These are phyloP conservation scores for Colletotrichum sp. DNA, from an alignment of 2,329 filamentous ascomycete genomes.

Conservation along the genomic window DNA sequence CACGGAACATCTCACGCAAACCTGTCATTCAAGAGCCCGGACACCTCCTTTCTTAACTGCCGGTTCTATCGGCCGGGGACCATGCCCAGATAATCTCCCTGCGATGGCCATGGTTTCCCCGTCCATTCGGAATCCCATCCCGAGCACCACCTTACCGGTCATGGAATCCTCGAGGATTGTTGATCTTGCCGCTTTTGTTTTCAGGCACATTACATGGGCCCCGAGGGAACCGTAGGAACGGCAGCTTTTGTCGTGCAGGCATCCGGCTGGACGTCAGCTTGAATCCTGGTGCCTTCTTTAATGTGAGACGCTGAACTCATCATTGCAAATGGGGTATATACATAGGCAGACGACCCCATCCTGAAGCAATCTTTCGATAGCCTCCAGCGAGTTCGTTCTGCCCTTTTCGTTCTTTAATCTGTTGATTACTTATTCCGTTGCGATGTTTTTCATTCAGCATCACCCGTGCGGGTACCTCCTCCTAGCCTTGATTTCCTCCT, in stretches of 20 bases:
- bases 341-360: neutral
- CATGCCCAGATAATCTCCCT: neutral
- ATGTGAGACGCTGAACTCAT: neutral
- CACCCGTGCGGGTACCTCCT: neutral
- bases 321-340: neutral
- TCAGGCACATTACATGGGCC: neutral
- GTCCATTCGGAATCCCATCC: neutral
- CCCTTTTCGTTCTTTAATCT: neutral
- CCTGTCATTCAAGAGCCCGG: neutral
- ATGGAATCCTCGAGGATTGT: neutral
- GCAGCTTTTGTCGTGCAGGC: neutral
- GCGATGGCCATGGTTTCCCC: neutral
- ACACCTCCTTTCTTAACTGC: neutral
- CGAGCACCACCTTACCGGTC: neutral
- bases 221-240: neutral
- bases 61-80: neutral
- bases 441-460: neutral
- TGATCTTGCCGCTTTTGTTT: neutral
- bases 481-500: neutral
- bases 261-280: neutral
- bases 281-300: neutral
- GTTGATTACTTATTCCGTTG: neutral
- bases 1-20: neutral
- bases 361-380: neutral
- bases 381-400: neutral